phyloP scores from a whole-genome alignment of 1,139 yeast genomes.

The Hyphopichia buzzinii region DNA sequence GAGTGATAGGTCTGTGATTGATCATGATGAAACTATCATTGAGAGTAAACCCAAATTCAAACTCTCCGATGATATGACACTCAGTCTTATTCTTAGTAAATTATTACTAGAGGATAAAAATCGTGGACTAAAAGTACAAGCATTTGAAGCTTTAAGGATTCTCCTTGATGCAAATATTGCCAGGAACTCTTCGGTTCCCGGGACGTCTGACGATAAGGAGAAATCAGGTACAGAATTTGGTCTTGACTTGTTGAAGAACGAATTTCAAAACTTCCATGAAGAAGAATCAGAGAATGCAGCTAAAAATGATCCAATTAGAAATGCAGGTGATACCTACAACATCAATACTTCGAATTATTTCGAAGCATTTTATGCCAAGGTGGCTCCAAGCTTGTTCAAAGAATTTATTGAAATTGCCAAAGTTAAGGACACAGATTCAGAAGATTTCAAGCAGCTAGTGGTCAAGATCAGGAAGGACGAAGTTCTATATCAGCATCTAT shows the following conservation, averaged over 20 bases:
- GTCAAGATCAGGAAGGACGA: conserved; percentile 24
- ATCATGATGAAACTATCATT: conserved; percentile 17
- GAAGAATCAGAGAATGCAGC: conserved; percentile 10
- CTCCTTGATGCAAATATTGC: conserved; percentile 61
- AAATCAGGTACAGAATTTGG: conserved; percentile 11
- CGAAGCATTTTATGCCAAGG: conserved; percentile 56
- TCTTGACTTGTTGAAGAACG: conserved; percentile 11
- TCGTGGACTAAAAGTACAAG: conserved; percentile 76
- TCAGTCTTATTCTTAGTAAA: conserved; percentile 58
- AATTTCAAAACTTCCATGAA: conserved; percentile 8
- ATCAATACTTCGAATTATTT: conserved; percentile 53
- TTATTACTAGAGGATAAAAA: conserved; percentile 63
- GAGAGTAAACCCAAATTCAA: conserved; percentile 25
- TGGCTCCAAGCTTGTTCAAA: conserved; percentile 58
- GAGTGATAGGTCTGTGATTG: conserved; percentile 1
- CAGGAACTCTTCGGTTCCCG: conserved; percentile 4
- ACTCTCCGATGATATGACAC: conserved; percentile 57
- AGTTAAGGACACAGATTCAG: conserved; percentile 8
- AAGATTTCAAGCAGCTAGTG: conserved; percentile 8
- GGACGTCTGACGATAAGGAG: not conserved
- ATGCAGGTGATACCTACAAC: conserved; percentile 3
- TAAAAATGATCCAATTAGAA: conserved; percentile 8
- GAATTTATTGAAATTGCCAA: conserved; percentile 42
- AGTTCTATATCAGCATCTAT: conserved; percentile 58
- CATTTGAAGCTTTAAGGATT: conserved; percentile 77